Conservation (phyloP, 2,329 filamentous ascomycete genomes). For the Penicillium brevicompactum region DNA sequence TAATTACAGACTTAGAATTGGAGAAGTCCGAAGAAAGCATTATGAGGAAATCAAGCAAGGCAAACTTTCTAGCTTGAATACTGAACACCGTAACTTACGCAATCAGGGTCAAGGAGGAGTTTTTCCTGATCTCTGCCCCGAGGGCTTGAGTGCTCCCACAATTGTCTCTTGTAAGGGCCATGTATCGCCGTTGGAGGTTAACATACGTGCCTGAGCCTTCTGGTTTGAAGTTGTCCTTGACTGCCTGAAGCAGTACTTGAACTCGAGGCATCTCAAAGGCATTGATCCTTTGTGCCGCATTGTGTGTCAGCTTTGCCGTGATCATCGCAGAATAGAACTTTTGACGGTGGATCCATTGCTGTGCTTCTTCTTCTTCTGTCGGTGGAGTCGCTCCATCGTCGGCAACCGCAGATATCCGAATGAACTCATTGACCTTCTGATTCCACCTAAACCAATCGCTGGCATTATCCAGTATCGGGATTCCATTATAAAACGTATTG, state of each 20-base stretch:
- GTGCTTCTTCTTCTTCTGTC: conserved; percentile 5
- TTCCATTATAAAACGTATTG: too few species aligned
- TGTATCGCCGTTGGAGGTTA: conserved; percentile 1
- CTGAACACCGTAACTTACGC: too few species aligned
- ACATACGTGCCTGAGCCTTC: conserved; percentile 9
- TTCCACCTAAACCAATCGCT: conserved; percentile 10
- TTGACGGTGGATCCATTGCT: conserved; percentile 20
- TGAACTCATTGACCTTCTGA: conserved; percentile 9
- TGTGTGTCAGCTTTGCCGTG: conserved; percentile 2
- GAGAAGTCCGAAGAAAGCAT: too few species aligned
- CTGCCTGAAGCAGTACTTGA: conserved; percentile 3
- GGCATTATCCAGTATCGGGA: too few species aligned
- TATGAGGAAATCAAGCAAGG: too few species aligned
- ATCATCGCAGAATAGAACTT: too few species aligned
- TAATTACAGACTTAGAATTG: too few species aligned
- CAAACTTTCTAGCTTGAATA: too few species aligned
- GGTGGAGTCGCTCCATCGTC: conserved; percentile 1
- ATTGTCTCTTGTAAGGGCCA: conserved; percentile 7
- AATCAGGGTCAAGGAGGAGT: neutral
- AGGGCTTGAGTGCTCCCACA: conserved; percentile 8
- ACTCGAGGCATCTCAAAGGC: conserved; percentile 4
- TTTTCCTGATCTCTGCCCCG: conserved; percentile 10
- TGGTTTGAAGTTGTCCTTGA: conserved; percentile 6
- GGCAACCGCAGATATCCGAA: conserved; percentile 4
- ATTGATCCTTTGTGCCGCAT: conserved; percentile 4